Base-by-base conservation (phyloP, 768 basidiomycete species). In the Russula olivacea region DNA sequence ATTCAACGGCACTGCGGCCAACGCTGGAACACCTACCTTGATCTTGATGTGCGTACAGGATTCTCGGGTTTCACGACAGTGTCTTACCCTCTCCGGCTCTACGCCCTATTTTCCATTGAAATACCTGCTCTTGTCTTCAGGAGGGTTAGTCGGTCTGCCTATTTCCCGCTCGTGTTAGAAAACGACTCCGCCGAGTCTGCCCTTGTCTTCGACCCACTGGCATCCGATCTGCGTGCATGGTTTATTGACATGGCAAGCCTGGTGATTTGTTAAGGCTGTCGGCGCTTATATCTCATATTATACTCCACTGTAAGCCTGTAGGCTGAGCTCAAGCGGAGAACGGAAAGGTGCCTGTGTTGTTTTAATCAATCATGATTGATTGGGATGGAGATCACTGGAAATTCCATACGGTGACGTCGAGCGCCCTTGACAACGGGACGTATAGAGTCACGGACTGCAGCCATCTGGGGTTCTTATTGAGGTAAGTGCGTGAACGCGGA, bases 361-460 rank as follows among this genome's bases (percentile, higher is more conserved):
- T 36, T 36, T 12, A 36, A 36, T 36, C 36, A 36, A 36, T 36
- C 36, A 36, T 34, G 2, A 19, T 43, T 21, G 17, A 25, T 11
- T 19, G n/a, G 17, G 19, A 49, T 28, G 17, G 11, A 36, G 47
- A 25, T 45, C 47, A 7, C 34, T 41, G 4, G 17, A 17, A 1
- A 34, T 19, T 14, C 28, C 17, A 28, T 40, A 45, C 21, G 41
- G n/a, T 32, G 21, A 6, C 10, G 17, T 45, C 11, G 59, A 25
- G 15, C 51, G 51, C 41, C 50, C 59, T 53, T 25, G 21, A 53
- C 40, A 60, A 60, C 51, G 41, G 59, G 28, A 30, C 17, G 40
- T 43, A 55, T 40, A 15, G 17, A 3, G 10, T 36, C 7, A 4
- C 51, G 47, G 23, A 47, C 17, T 14, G 11, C 43, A 3, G 12